These are phyloP conservation scores for Periconia macrospinosa DNA, from an alignment of 2,329 filamentous ascomycete genomes.

Conservation along the genomic window DNA sequence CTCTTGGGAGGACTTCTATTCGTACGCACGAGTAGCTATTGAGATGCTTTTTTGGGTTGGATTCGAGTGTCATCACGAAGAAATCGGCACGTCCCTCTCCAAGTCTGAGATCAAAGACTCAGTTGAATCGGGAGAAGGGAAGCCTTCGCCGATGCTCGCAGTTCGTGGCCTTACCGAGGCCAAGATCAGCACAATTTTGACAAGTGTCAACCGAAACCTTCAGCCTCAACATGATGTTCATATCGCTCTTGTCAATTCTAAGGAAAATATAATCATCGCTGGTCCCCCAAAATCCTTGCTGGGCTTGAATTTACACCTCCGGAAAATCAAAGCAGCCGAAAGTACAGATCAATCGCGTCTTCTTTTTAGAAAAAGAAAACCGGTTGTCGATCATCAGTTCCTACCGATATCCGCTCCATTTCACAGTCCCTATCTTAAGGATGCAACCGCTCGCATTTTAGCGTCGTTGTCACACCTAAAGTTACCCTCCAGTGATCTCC, in stretches of 20 bases:
- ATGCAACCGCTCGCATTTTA: slow-evolving; percentile 80
- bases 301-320: slow-evolving; percentile 89
- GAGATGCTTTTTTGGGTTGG: slow-evolving; percentile 99
- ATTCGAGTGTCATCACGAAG: slow-evolving; percentile 93
- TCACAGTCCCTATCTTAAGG: slow-evolving; percentile 89
- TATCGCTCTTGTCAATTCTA: slow-evolving; percentile 95
- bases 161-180: slow-evolving; percentile 88
- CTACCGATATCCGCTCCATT: slow-evolving; percentile 96
- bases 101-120: slow-evolving; percentile 91
- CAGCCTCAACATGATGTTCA: slow-evolving; percentile 90
- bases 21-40: slow-evolving; percentile 76
- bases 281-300: slow-evolving; percentile 95
- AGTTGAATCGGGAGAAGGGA: slow-evolving; percentile 90
- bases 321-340: slow-evolving; percentile 97
- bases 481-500: slow-evolving; percentile 73
- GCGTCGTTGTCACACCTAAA: slow-evolving; percentile 82
- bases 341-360: slow-evolving; percentile 93
- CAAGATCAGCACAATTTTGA: slow-evolving; percentile 93
- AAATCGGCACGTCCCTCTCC: slow-evolving; percentile 90
- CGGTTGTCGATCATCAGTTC: slow-evolving; percentile 96
- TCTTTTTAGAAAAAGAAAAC: slow-evolving; percentile 91
- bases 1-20: slow-evolving; percentile 89
- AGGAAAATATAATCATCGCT: slow-evolving; percentile 94
- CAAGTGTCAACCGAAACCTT: slow-evolving; percentile 94
- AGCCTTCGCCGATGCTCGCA: slow-evolving; percentile 95